A percentile compares a stretch with the other conserved stretches of the same genome.
These are phyloP conservation scores for Raffaelea ambrosiae DNA, from an alignment of 2,329 filamentous ascomycete species.

Conservation along the genomic window DNA sequence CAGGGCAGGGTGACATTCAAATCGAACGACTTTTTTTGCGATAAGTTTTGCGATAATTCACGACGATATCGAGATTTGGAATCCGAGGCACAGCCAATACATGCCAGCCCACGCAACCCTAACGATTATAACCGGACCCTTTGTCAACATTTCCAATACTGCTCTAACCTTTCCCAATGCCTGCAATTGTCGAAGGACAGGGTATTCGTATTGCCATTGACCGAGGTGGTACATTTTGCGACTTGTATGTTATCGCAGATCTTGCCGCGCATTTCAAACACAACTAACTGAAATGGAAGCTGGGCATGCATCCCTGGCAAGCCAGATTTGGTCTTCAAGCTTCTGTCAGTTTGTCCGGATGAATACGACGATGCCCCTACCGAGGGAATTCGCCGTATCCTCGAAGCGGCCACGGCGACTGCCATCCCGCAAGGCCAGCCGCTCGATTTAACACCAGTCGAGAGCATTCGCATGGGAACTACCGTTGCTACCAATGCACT, in stretches of 20 bases:
- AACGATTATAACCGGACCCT: no score
- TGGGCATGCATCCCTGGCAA: constrained; percentile 30
- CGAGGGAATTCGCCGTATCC: constrained; percentile 55
- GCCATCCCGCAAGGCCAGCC: constrained; percentile 53
- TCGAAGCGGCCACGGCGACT: constrained; percentile 25
- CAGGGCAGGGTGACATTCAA: no score
- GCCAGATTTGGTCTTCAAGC: constrained; percentile 56
- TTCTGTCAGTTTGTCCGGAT: constrained; percentile 57
- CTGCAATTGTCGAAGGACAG: background rate
- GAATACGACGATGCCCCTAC: constrained; percentile 62
- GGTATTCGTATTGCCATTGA: constrained; percentile 4
- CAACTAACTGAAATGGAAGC: background rate
- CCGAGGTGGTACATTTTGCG: background rate
- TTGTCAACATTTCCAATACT: no score
- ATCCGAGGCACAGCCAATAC: background rate
- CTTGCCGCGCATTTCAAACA: no score
- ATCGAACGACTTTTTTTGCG: background rate
- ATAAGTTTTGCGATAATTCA: background rate
- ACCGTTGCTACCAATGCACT: constrained; percentile 10
- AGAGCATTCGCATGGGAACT: constrained; percentile 13
- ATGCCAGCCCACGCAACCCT: no score
- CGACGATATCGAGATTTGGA: background rate
- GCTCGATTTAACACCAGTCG: constrained; percentile 36
- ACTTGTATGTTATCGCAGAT: background rate
- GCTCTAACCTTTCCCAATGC: background rate